These are phyloP conservation scores for Eremochloa ophiuroides DNA, from an alignment of 176 grass and related monocot species.

Conservation along the genomic window DNA sequence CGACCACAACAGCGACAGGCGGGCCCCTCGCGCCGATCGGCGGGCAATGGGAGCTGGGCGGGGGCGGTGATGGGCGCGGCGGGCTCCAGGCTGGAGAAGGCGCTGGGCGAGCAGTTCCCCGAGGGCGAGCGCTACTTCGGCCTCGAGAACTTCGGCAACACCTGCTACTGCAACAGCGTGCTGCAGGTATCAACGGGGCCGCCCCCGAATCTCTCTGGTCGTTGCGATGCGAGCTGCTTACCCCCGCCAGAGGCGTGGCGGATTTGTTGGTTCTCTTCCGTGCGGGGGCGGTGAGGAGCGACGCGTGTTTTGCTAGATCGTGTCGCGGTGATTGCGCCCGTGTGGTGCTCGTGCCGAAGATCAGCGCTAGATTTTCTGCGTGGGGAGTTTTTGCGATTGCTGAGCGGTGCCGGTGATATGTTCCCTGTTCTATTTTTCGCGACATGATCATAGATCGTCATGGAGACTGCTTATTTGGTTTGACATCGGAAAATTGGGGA, in stretches of 20 bases:
- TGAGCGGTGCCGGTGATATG: neutral
- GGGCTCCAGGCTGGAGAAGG: slow-evolving; percentile 98
- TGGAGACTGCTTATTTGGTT: neutral
- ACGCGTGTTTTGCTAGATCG: slow-evolving; percentile 15
- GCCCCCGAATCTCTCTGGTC: neutral
- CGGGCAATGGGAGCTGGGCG: slow-evolving; percentile 38
- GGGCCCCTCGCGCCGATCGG: neutral
- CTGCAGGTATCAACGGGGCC: slow-evolving; percentile 52
- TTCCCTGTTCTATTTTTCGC: neutral
- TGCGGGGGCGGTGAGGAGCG: neutral
- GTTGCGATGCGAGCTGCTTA: neutral
- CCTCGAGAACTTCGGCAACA: slow-evolving; percentile 99
- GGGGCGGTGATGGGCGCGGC: slow-evolving; percentile 90
- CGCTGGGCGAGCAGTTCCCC: slow-evolving; percentile 91
- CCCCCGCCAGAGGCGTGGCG: neutral
- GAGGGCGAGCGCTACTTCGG: slow-evolving; percentile 99
- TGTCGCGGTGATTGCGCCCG: neutral
- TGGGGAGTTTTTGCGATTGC: neutral
- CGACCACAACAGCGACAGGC: neutral
- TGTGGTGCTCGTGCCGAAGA: neutral
- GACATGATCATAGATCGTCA: neutral
- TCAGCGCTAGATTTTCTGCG: neutral
- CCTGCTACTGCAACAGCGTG: slow-evolving; percentile 99
- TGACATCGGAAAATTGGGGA: neutral
- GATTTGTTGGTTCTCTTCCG: neutral